Evolutionary conservation across 441 rosid species (phyloP).

Genomic region (Mallotus japonicus): DNA sequence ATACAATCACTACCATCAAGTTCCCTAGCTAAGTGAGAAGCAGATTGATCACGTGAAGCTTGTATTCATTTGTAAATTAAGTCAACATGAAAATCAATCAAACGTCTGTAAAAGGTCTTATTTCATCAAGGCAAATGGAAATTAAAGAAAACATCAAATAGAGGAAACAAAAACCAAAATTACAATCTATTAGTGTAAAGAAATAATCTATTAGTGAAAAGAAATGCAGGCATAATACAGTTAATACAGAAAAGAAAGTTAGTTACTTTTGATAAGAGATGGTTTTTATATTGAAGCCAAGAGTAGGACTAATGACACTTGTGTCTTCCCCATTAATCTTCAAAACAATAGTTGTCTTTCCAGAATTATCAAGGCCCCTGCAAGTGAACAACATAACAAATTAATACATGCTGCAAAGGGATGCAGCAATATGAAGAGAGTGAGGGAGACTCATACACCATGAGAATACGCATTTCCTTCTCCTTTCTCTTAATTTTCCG

Average conservation of each 20-base stretch:
- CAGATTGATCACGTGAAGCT: background rate
- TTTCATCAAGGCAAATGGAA: background rate
- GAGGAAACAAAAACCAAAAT: background rate
- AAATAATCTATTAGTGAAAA: too few relatives aligned
- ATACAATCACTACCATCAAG: background rate
- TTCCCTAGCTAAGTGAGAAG: background rate
- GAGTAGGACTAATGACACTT: constrained; percentile 85
- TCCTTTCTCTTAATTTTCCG: constrained; percentile 91
- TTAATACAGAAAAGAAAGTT: too few relatives aligned
- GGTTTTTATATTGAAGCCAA: constrained; percentile 94
- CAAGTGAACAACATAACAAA: constrained; percentile 11
- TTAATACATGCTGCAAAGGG: background rate
- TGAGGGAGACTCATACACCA: constrained; percentile 63
- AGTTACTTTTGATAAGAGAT: constrained; percentile 53
- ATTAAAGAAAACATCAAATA: background rate
- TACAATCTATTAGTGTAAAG: too few relatives aligned
- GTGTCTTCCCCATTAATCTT: constrained; percentile 94
- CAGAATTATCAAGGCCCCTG: constrained; percentile 87
- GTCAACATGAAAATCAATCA: background rate
- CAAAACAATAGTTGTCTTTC: constrained; percentile 91
- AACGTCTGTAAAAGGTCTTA: background rate
- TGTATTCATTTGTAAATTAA: background rate
- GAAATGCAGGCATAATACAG: too few relatives aligned
- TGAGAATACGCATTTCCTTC: constrained; percentile 93
- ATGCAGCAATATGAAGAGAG: background rate